Evolutionary conservation across 345 rosid genomes (phyloP), one percentile per base, ranked within the genome.

Genomic region (Leavenworthia alabamica): DNA sequence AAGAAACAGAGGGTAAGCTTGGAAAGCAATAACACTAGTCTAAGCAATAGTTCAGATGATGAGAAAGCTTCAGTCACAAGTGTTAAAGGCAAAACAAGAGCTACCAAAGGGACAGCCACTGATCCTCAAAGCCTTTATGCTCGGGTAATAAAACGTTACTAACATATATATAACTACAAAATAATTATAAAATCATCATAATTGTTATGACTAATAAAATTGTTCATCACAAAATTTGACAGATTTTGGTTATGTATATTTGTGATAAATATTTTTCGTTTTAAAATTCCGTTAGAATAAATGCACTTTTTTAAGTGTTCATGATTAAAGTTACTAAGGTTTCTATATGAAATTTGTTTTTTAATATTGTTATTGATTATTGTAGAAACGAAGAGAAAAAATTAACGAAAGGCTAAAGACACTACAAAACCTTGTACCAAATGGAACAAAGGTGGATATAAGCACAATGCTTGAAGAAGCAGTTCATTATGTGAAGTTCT

Each of bases 41-140:
- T 5, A 50, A 50, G 37, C 13, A 48, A 10, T 14, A 11, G 20
- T 50, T 50, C 56, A 15, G 37, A 50, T 29, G 56, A 29, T 29
- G 24, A 50, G 24, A 50, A 29, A 16, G 8, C 36, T 49, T 14
- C 4, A 15, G 11, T 37, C 7, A 27, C 41, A 42, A 10, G 12
- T 1, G 4, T 50, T 9, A 83, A 67, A 48, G 88, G 81, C 44
- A 88, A 80, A 71, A 45, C 77, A 32, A 83, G 88, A 75, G 73
- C 90, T 48, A 52, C 73, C 17, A 76, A 83, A 64, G 86, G 95
- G 20, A 75, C 85, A 10, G 92, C 98, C 23, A 81, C 92, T 0
- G 98, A 91, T 72, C 96, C 98, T 55, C 98, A 88, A 42, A 91
- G 98, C 78, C 85, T 83, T 36, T 91, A 91, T 31, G 96, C 96